Conservation (phyloP, 2,329 filamentous ascomycete species). For the Pyricularia sp. region DNA sequence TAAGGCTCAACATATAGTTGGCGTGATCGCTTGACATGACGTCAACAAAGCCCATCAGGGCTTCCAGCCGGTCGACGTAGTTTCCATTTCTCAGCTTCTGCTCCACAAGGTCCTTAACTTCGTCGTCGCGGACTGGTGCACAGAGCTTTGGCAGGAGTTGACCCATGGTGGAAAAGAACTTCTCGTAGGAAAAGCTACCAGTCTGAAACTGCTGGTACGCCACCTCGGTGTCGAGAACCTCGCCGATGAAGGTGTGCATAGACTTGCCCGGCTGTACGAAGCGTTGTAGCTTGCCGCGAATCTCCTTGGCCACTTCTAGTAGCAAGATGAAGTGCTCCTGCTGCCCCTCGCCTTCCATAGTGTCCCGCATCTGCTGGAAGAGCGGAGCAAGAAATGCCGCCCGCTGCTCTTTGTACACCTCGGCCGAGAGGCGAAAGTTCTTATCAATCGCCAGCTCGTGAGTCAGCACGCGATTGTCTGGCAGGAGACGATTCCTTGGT, state of each 20-base stretch:
- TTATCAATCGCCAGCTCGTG: conserved; percentile 75
- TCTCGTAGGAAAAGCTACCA: conserved; percentile 71
- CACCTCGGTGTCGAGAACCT: conserved; percentile 64
- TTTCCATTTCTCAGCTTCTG: conserved; percentile 50
- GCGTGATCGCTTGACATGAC: conserved; percentile 72
- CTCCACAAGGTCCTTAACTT: conserved; percentile 60
- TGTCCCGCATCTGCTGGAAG: conserved; percentile 51
- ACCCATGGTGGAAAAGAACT: conserved; percentile 70
- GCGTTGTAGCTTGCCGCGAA: conserved; percentile 62
- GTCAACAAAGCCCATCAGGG: conserved; percentile 66
- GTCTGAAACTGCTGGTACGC: conserved; percentile 59
- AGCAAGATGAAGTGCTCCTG: conserved; percentile 61
- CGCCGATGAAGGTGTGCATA: conserved; percentile 66
- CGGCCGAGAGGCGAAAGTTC: conserved; percentile 61
- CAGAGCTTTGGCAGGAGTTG: conserved; percentile 70
- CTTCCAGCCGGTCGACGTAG: conserved; percentile 68
- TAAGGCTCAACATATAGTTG: conserved; percentile 68
- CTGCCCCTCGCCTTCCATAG: conserved; percentile 55
- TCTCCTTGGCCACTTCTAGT: conserved; percentile 59
- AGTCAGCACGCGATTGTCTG: conserved; percentile 64
- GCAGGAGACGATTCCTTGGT: conserved; percentile 37
- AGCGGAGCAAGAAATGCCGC: conserved; percentile 36
- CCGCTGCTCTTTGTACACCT: conserved; percentile 50
- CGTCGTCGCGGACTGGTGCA: conserved; percentile 69
- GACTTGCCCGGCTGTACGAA: conserved; percentile 62